Evolutionary conservation across 2,329 filamentous ascomycete species (phyloP), one percentile per base, ranked within the genome.

Genomic region (Xylariaceae sp.): DNA sequence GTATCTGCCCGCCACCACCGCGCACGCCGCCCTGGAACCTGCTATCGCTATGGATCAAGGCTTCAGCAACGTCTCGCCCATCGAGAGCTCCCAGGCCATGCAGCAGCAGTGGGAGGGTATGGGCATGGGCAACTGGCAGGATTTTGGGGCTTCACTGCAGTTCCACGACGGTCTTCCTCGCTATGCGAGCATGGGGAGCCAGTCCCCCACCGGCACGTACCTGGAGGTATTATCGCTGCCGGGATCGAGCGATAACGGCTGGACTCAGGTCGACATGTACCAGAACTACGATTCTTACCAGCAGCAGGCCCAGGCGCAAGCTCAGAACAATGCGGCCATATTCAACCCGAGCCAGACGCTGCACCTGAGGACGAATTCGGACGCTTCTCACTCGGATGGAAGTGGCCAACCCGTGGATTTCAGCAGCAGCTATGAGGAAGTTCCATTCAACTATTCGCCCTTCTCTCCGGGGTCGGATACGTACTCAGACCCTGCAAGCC

Each of bases 301-400:
- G 47, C 68, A 72, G 29, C 52, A 55, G 22, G 48, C 62, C 38
- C 56, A 60, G 31, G 59, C 58, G 33, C 65, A 68, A 29, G 56
- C 65, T 5, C 72, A 75, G 32, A 75, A 67, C 42, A 59, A 68
- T 25, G 64, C 65, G 11, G 80, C 84, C 45, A 89, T 94, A 52
- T 93, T 94, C 68, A 94, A 95, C 61, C 90, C 90, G 2, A 78
- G 82, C 42, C 84, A 94, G 63, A 93, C 88, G 1, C 67, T 96
- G 32, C 90, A 95, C 63, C 73, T 94, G 52, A 77, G 89, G 47
- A 89, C 82, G 35, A 80, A 83, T 50, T 94, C 89, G 4, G 86
- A 93, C 51, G 92, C 87, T 3, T 92, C 84, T 1, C 75, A 80
- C 45, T 80, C 83, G 2, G 82, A 89, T 21, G 76, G 79, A 48